phyloP scores from a whole-genome alignment of 2,329 filamentous ascomycete species.

The Sporothrix euskadiensis region DNA sequence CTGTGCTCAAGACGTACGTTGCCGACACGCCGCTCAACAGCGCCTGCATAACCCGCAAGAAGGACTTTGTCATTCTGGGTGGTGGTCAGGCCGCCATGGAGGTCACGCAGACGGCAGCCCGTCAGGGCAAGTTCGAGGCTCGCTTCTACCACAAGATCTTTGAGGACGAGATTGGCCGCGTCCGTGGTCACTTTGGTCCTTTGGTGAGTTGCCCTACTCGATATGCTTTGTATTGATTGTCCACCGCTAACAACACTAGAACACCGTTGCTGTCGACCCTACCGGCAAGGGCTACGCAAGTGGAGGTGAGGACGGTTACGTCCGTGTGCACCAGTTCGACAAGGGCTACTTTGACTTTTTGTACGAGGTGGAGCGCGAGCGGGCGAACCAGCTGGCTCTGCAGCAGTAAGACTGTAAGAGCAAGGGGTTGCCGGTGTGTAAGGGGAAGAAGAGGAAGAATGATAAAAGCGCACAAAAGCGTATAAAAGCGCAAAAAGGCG shows the following conservation, averaged over 20 bases:
- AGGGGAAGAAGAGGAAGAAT: not conserved
- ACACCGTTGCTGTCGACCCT: conserved; percentile 93
- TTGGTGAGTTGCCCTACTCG: conserved; percentile 49
- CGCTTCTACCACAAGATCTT: conserved; percentile 99
- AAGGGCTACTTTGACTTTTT: conserved; percentile 98
- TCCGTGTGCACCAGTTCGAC: conserved; percentile 97
- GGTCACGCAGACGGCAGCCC: conserved; percentile 88
- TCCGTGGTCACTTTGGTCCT: conserved; percentile 94
- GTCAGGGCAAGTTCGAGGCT: conserved; percentile 98
- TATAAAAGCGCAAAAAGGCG: not conserved
- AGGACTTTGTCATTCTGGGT: conserved; percentile 96
- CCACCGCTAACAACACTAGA: conserved; percentile 46
- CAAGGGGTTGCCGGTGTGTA: not conserved
- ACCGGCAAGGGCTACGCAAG: conserved; percentile 90
- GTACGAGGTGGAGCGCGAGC: conserved; percentile 96
- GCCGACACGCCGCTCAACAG: conserved; percentile 96
- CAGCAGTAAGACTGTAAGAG: conserved; percentile 31
- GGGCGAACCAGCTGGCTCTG: conserved; percentile 48
- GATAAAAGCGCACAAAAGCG: too few relatives aligned
- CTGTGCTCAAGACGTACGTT: conserved; percentile 87
- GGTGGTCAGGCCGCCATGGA: conserved; percentile 99
- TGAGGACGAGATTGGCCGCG: conserved; percentile 96
- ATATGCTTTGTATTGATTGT: too few relatives aligned
- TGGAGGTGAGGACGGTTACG: conserved; percentile 97
- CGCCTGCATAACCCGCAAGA: conserved; percentile 89